Conservation (phyloP, 2,329 filamentous ascomycete genomes). For the Diplodia sapinea region DNA sequence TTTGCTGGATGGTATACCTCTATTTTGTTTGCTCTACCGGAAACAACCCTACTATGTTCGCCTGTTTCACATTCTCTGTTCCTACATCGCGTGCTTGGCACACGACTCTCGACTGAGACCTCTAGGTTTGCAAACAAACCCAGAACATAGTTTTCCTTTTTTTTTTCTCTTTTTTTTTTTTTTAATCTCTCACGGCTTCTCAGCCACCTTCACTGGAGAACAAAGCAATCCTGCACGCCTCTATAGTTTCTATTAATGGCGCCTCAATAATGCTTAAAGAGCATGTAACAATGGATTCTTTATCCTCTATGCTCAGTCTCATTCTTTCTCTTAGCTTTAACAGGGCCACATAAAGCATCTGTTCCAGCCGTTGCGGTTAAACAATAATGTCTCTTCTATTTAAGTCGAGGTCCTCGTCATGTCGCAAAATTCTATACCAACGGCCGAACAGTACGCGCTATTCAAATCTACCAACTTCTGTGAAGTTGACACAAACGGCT, state of each 20-base stretch:
- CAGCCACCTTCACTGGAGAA: not conserved
- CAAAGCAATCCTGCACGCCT: not conserved
- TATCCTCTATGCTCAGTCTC: not conserved
- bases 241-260: not conserved
- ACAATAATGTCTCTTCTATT: not conserved
- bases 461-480: not conserved
- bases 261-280: not conserved
- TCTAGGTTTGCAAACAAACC: too few relatives aligned
- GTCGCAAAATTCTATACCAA: not conserved
- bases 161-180: not conserved
- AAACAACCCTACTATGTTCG: not conserved
- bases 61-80: not conserved
- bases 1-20: not conserved
- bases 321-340: not conserved
- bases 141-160: not conserved
- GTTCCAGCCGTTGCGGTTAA: not conserved
- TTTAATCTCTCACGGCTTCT: not conserved
- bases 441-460: too few relatives aligned
- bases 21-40: not conserved
- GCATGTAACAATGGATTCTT: not conserved
- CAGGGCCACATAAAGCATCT: not conserved
- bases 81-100: too few relatives aligned
- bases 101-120: too few relatives aligned
- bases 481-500: not conserved
- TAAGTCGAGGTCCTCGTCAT: not conserved